phyloP scores from a whole-genome alignment of 176 grass and related monocot genomes.

The Raddia distichophylla region DNA sequence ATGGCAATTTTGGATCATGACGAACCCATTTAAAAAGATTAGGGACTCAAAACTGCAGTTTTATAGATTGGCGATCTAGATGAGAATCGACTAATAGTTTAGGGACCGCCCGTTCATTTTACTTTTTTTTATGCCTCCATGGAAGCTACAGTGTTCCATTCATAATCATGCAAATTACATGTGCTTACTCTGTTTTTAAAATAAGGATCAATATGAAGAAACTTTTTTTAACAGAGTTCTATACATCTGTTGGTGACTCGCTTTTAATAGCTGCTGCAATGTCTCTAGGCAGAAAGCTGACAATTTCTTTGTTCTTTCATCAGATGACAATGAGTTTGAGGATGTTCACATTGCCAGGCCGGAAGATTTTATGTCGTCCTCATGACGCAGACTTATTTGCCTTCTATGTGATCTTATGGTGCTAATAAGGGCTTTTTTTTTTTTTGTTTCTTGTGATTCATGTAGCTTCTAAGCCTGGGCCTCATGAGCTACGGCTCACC shows the following conservation, averaged over 20 bases:
- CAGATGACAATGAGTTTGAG: constrained; percentile 70
- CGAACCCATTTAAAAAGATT: too few relatives aligned
- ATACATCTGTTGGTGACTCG: not conserved
- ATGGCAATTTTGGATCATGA: too few relatives aligned
- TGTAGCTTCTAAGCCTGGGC: not conserved
- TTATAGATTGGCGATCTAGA: too few relatives aligned
- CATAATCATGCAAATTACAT: not conserved
- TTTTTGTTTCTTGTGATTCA: not conserved
- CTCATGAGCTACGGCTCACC: not conserved
- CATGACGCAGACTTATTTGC: not conserved
- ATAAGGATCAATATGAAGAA: not conserved
- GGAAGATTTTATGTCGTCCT: constrained; percentile 50
- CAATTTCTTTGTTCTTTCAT: constrained; percentile 23
- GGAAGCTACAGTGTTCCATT: not conserved
- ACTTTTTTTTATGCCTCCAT: not conserved
- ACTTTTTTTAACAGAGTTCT: not conserved
- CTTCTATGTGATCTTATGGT: not conserved
- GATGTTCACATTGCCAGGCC: constrained; percentile 54
- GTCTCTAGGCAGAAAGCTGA: not conserved
- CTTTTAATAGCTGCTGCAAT: not conserved
- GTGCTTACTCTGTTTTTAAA: not conserved
- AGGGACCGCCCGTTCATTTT: too few relatives aligned
- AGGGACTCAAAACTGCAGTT: too few relatives aligned
- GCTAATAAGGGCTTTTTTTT: not conserved
- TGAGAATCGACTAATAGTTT: too few relatives aligned